phyloP scores from a whole-genome alignment of 2,329 filamentous ascomycete genomes.

The Fusarium xylarioides region DNA sequence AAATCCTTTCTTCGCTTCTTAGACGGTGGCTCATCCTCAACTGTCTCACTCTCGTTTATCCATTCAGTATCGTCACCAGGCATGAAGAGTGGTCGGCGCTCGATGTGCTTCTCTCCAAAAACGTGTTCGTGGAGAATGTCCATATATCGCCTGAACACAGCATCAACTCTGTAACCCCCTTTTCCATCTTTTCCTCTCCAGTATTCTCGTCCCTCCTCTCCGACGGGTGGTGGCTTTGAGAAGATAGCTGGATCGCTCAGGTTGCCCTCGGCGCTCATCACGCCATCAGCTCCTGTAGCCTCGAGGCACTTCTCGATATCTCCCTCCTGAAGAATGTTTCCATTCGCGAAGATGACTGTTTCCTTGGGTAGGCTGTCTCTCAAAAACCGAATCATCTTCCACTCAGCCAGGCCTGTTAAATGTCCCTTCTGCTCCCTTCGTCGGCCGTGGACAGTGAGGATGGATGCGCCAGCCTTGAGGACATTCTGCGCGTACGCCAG shows the following conservation, averaged over 20 bases:
- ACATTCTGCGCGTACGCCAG: slow-evolving; percentile 90
- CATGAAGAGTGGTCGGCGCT: slow-evolving; percentile 77
- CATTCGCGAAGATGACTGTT: slow-evolving; percentile 96
- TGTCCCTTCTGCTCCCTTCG: slow-evolving; percentile 94
- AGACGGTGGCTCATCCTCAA: slow-evolving; percentile 57
- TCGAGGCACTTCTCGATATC: slow-evolving; percentile 82
- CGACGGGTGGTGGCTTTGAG: slow-evolving; percentile 69
- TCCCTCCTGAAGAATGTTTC: slow-evolving; percentile 83
- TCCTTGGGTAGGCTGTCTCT: slow-evolving; percentile 84
- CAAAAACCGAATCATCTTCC: slow-evolving; percentile 83
- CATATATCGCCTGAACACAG: slow-evolving; percentile 85
- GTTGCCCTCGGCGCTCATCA: slow-evolving; percentile 97
- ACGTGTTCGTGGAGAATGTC: slow-evolving; percentile 88
- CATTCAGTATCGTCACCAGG: slow-evolving; percentile 63
- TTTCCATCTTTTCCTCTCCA: slow-evolving; percentile 83
- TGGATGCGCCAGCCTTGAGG: slow-evolving; percentile 86
- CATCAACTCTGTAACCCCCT: slow-evolving; percentile 89
- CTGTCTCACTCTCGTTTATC: slow-evolving; percentile 50
- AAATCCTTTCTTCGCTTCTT: slow-evolving; percentile 60
- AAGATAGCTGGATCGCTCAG: slow-evolving; percentile 93
- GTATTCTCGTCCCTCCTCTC: slow-evolving; percentile 79
- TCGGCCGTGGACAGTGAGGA: slow-evolving; percentile 91
- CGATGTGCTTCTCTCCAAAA: slow-evolving; percentile 71
- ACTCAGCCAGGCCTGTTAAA: slow-evolving; percentile 91
- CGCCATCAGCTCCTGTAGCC: slow-evolving; percentile 86